Base-by-base conservation (phyloP, 768 basidiomycete species). In the Cystobasidium ongulense region DNA sequence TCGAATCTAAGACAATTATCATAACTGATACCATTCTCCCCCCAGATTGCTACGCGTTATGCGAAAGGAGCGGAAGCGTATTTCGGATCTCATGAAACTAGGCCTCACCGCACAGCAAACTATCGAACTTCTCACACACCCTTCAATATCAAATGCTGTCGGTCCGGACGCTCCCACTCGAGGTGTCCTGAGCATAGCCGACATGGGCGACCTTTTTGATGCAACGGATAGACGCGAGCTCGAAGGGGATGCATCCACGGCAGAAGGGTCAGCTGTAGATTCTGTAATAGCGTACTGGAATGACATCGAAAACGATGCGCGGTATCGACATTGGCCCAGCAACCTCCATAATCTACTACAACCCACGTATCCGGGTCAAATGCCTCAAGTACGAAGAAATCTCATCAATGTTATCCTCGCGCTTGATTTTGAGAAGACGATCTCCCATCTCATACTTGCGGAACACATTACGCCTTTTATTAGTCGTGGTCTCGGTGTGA, bases 221-320 rank as follows among this genome's bases (percentile, higher is more conserved):
- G 89, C 92, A 0, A 92, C 90, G 73, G 95, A 99, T 81, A 83
- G 90, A 21, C 78, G 79, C 1, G 96, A 99, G 80, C 91, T 86
- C 0, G 91, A 88, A 0, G 84, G 82, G 13, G 39, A 4, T 11
- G 63, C 36, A 27, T 84, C 89, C 1, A 7, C 46, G 21, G 46
- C 7, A 8, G 46, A 21, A 21, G n/a, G 46, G 3, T n/a, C 5
- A 50, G 21, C 10, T 27, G n/a, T 18, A 61, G 31, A 61, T 13
- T 33, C 39, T 18, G 39, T 67, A 4, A 85, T 94, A 43, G 79
- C 88, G 0, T 98, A 90, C 87, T 90, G 89, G 88, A 99, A 98
- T 80, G 88, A 99, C 79, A 81, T 98, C 23, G 89, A 91, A 82
- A 89, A 86, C 75, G 96, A 98, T 81, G 83, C 82, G 46, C 84